Evolutionary conservation across 2,329 filamentous ascomycete species (phyloP).

Genomic region (Raffaelea albimanens): DNA sequence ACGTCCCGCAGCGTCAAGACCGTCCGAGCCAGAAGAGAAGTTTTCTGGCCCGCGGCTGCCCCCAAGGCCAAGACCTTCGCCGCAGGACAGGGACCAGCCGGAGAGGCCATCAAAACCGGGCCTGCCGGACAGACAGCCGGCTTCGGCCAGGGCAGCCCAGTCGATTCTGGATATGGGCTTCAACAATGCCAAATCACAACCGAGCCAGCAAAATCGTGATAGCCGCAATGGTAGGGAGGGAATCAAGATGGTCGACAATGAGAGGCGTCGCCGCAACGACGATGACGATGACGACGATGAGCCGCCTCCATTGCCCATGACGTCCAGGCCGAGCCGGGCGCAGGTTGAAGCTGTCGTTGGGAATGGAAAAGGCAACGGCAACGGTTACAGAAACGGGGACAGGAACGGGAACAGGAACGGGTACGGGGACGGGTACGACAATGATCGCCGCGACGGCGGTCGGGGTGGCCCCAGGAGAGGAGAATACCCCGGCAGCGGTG

Average conservation of each 20-base stretch:
- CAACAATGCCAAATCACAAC: conserved; percentile 1
- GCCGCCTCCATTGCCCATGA: conserved; percentile 39
- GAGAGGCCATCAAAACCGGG: conserved; percentile 44
- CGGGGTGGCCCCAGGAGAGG: too few relatives aligned
- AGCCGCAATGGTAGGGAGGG: background rate
- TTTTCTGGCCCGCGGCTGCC: conserved; percentile 43
- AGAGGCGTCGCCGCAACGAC: background rate
- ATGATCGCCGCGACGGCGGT: too few relatives aligned
- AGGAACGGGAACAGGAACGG: too few relatives aligned
- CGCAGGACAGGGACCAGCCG: too few relatives aligned
- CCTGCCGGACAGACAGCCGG: conserved; percentile 22
- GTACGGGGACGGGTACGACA: too few relatives aligned
- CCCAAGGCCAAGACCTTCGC: conserved; percentile 16
- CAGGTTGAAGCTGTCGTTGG: conserved; percentile 35
- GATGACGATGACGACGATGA: conserved; percentile 19
- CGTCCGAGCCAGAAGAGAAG: conserved; percentile 31
- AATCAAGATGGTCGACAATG: background rate
- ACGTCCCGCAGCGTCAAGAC: too few relatives aligned
- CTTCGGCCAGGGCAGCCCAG: conserved; percentile 5
- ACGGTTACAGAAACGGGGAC: too few relatives aligned
- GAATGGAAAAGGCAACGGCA: too few relatives aligned
- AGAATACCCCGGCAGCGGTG: background rate
- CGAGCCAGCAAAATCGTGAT: background rate
- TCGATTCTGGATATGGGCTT: conserved; percentile 21
- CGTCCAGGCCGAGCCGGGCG: conserved; percentile 41